Evolutionary conservation across 2,329 filamentous ascomycete species (phyloP).

Genomic region (Diplodia sapinea): DNA sequence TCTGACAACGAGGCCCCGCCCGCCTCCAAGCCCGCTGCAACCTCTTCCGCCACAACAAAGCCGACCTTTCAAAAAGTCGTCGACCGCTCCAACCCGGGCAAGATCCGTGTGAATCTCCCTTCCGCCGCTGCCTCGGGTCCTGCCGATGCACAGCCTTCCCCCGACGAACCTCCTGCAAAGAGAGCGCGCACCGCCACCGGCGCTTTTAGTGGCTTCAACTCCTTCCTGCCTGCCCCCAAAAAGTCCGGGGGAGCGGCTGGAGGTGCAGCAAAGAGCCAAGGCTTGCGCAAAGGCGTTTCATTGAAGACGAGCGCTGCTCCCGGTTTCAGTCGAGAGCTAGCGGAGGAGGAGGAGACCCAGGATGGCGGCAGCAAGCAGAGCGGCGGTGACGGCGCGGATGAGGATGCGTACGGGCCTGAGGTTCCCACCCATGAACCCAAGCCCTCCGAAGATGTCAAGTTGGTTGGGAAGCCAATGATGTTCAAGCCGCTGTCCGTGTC

Average conservation of each 20-base stretch:
- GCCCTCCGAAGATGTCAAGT: constrained; percentile 64
- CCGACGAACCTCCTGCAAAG: constrained; percentile 69
- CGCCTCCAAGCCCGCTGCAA: constrained; percentile 43
- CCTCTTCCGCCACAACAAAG: constrained; percentile 49
- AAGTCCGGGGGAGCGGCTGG: constrained; percentile 45
- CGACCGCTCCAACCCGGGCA: constrained; percentile 79
- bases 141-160: constrained; percentile 35
- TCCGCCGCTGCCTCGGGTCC: constrained; percentile 48
- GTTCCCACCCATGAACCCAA: constrained; percentile 51
- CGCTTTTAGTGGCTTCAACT: constrained; percentile 81
- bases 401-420: constrained; percentile 15
- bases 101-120: constrained; percentile 82
- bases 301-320: constrained; percentile 84
- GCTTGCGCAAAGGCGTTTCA: constrained; percentile 65
- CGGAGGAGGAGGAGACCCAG: constrained; percentile 46
- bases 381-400: not conserved
- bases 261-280: constrained; percentile 42
- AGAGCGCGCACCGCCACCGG: constrained; percentile 68
- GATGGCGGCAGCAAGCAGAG: constrained; percentile 42
- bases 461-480: constrained; percentile 80
- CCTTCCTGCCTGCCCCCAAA: constrained; percentile 86
- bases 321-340: constrained; percentile 72
- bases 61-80: constrained; percentile 78
- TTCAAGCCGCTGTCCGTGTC: constrained; percentile 89
- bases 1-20: constrained; percentile 65